Base-by-base conservation (phyloP, 1,284 basidiomycete species). In the Puccinia triticina region DNA sequence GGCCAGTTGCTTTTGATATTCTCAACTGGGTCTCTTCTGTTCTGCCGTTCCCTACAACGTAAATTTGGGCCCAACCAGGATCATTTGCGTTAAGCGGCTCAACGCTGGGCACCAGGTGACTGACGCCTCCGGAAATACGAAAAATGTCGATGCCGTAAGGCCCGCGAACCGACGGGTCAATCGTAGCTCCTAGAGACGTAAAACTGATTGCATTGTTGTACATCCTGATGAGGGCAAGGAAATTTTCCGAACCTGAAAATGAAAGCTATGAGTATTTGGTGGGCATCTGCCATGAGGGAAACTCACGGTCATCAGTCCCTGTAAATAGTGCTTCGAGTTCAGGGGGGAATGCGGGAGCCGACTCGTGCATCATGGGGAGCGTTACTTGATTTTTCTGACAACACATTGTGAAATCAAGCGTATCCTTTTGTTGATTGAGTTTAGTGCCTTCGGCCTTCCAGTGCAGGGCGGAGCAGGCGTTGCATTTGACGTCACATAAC, bases 11-110 rank as follows among this genome's bases (percentile, higher is more conserved):
- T n/a, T 12, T 59, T 32, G 5, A n/a, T 12, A 29, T 5, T 29
- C n/a, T 55, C 26, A 18, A 34, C 0, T 76, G 11, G 0, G 32
- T 23, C 29, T 76, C 50, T 5, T 21, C 40, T 2, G 29, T 16
- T 21, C 37, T 37, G 3, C 37, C 21, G 10, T 59, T 55, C 18
- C 74, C 74, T 21, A 37, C n/a, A 55, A 76, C 40, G 23, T 53
- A 76, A 18, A 76, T 57, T 76, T 59, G 74, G 1, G 74, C 53
- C 23, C 59, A 76, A 16, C 37, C 67, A 4, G n/a, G 11, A 43
- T 46, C 34, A 10, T 40, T 37, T n/a, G n/a, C n/a, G 21, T 71
- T 26, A 26, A 7, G 7, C 11, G 67, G 67, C 11, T 43, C 14
- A 4, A 71, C 7, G 11, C n/a, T 26, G 4, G 11, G 11, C 3